Evolutionary conservation across 257 asterid species (phyloP).

Genomic region (Mentha longifolia): DNA sequence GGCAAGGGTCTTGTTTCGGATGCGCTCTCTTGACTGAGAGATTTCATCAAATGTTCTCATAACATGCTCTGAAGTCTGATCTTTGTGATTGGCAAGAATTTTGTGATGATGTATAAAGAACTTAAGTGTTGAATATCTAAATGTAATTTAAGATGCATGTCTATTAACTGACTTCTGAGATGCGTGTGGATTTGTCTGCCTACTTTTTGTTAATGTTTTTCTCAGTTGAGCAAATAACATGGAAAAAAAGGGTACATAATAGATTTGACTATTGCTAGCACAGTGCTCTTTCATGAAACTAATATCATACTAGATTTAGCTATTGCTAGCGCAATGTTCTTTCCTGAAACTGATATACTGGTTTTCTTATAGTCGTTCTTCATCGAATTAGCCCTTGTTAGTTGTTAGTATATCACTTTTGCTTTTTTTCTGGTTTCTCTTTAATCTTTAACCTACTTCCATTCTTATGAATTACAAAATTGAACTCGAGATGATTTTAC

Average conservation of each 20-base stretch:
- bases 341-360: too few relatives aligned
- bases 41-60: neutral
- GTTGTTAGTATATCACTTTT: neutral
- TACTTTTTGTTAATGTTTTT: neutral
- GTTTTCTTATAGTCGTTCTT: neutral
- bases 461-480: neutral
- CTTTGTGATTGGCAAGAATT: neutral
- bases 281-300: neutral
- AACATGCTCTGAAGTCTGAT: neutral
- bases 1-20: neutral
- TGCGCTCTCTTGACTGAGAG: neutral
- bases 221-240: neutral
- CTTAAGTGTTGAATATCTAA: neutral
- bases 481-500: neutral
- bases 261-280: constrained; percentile 1
- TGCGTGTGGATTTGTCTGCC: neutral
- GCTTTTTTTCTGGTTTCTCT: neutral
- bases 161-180: neutral
- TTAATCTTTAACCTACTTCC: neutral
- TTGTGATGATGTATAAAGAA: neutral
- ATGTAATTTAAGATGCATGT: neutral
- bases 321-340: neutral
- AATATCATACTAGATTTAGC: neutral
- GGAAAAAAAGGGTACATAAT: neutral
- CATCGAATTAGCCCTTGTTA: neutral